Evolutionary conservation across 2,329 filamentous ascomycete genomes (phyloP), one percentile per base, ranked within the genome.

Genomic region (Helminthosporium solani): DNA sequence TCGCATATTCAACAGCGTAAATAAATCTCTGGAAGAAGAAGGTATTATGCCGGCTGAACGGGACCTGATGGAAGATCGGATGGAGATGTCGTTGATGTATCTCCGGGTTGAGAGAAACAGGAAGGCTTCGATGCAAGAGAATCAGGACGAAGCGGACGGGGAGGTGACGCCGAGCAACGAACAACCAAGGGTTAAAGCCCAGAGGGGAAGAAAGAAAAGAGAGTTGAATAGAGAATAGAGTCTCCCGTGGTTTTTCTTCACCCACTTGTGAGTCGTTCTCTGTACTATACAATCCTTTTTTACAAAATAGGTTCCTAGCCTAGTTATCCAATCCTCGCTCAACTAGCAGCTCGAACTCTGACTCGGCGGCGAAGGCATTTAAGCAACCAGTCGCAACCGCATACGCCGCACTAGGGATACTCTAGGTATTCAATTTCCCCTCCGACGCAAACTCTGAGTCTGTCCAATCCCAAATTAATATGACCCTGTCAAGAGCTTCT

Each of bases 31-130:
- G 27, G 4, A 14, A 6, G 23, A 19, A n/a, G 38, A 19, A 3
- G 25, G 38, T 2, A 40, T 40, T n/a, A 25, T 27, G 38, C 27
- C n/a, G 5, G 38, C 21, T 5, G 27, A 27, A 4, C 14, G 28
- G 6, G 38, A 40, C 18, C 33, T 40, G n/a, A 40, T 40, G 38
- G 14, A 15, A 9, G 3, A 31, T 18, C 38, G n/a, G 38, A 31
- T 40, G n/a, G 15, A 33, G 38, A 31, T 40, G 18, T n/a, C 38
- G 38, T 18, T 40, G n/a, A 40, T 40, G 38, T 14, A 19, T 20
- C 20, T 7, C 7, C 31, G 33, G 38, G 12, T 40, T 15, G 20
- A 15, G 11, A 20, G 14, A 2, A 40, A 40, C 33, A 31, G 38
- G 27, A 16, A 14, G 15, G 20, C 14, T 15, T 9, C n/a, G 37